phyloP scores from a whole-genome alignment of 2,329 filamentous ascomycete genomes.

The Fusarium pilosicola region DNA sequence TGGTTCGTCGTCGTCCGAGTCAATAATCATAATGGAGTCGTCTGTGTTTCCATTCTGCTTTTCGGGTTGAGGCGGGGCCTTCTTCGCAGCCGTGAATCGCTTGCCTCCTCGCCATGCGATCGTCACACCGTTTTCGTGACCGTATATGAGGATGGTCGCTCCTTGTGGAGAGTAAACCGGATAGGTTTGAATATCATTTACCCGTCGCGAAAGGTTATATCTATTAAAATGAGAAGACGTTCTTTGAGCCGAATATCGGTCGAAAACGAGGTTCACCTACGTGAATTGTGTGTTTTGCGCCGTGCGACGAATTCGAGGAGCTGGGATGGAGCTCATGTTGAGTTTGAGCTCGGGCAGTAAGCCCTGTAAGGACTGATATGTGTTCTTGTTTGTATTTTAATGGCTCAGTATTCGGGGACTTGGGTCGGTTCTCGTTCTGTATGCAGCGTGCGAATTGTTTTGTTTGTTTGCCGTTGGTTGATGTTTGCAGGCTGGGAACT shows the following conservation, averaged over 20 bases:
- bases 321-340: slow-evolving; percentile 48
- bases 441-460: slow-evolving; percentile 1
- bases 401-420: background rate
- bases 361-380: slow-evolving; percentile 18
- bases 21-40: slow-evolving; percentile 70
- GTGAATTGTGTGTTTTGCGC: slow-evolving; percentile 61
- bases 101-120: slow-evolving; percentile 71
- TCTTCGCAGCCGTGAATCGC: slow-evolving; percentile 62
- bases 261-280: slow-evolving; percentile 44
- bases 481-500: slow-evolving; percentile 32
- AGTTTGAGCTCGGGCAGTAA: slow-evolving; percentile 35
- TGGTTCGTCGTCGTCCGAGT: slow-evolving; percentile 68
- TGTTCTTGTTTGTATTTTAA: background rate
- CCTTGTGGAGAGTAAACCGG: slow-evolving; percentile 71
- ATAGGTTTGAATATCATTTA: slow-evolving; percentile 69
- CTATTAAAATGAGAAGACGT: slow-evolving; percentile 49
- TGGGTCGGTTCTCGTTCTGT: background rate
- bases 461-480: slow-evolving; percentile 10
- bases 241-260: background rate
- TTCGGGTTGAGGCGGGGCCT: slow-evolving; percentile 48
- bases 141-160: slow-evolving; percentile 70
- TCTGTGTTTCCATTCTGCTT: slow-evolving; percentile 64
- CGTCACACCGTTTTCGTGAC: slow-evolving; percentile 70
- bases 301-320: slow-evolving; percentile 58
- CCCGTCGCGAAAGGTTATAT: slow-evolving; percentile 67